Percentiles rank a stretch among this genome's conserved stretches.
Evolutionary conservation across 2,329 filamentous ascomycete species (phyloP).

Genomic region (Ascochyta fabae): DNA sequence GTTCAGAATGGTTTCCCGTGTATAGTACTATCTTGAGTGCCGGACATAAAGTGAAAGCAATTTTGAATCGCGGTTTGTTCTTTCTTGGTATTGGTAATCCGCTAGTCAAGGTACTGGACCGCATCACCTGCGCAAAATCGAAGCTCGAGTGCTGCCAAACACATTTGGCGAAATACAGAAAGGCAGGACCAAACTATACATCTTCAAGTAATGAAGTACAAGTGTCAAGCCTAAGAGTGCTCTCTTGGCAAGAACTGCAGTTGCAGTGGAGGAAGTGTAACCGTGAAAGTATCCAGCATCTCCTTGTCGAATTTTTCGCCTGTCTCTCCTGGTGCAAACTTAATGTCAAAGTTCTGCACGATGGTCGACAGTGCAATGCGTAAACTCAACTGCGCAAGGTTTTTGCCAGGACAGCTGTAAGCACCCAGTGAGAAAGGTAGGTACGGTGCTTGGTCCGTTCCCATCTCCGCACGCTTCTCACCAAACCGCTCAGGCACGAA

Average conservation of each 20-base stretch:
- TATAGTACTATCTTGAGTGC: too few relatives aligned
- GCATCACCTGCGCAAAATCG: too few relatives aligned
- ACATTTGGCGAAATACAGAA: too few relatives aligned
- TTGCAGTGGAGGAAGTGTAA: conserved; percentile 34
- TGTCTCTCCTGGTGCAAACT: conserved; percentile 30
- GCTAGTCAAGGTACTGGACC: too few relatives aligned
- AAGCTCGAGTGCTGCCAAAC: too few relatives aligned
- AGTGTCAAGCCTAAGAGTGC: background rate
- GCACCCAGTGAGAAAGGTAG: conserved; percentile 22
- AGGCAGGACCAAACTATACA: too few relatives aligned
- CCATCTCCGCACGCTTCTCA: conserved; percentile 21
- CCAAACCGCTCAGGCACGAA: conserved; percentile 28
- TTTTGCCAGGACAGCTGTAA: conserved; percentile 29
- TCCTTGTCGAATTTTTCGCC: conserved; percentile 32
- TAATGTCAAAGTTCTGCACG: conserved; percentile 27
- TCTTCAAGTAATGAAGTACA: background rate
- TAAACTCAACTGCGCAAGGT: conserved; percentile 26
- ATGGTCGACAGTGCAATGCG: conserved; percentile 25
- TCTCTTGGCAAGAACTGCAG: conserved; percentile 22
- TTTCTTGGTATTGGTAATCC: too few relatives aligned
- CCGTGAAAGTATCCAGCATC: conserved; percentile 22
- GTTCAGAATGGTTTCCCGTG: too few relatives aligned
- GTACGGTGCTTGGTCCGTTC: conserved; percentile 23
- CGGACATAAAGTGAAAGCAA: too few relatives aligned
- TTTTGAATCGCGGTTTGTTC: too few relatives aligned